phyloP scores from a whole-genome alignment of 441 rosid species.

The Syzygium syzygioides region DNA sequence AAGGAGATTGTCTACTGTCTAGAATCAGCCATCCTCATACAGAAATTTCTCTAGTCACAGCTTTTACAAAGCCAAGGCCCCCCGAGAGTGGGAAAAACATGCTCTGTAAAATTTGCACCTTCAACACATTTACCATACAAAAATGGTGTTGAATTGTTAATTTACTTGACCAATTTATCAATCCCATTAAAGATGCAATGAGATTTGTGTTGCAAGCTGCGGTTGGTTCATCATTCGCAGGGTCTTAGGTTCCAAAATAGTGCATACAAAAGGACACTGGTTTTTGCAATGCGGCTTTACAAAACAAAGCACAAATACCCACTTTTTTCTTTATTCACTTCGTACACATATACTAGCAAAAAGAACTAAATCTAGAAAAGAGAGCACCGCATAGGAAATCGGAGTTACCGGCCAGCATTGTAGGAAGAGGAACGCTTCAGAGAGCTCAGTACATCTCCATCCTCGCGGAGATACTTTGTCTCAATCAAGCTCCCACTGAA shows the following conservation, averaged over 20 bases:
- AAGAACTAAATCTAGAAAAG: not conserved
- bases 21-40: not conserved
- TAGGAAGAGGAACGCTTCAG: slow-evolving; percentile 93
- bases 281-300: not conserved
- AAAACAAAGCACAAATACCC: not conserved
- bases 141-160: not conserved
- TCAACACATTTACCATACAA: not conserved
- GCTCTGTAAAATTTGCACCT: not conserved
- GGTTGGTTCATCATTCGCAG: not conserved
- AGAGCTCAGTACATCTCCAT: slow-evolving; percentile 34
- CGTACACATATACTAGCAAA: not conserved
- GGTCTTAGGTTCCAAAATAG: not conserved
- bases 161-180: not conserved
- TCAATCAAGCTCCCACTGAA: slow-evolving; percentile 73
- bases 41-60: not conserved
- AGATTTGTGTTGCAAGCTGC: not conserved
- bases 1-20: not conserved
- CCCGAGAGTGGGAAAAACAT: not conserved
- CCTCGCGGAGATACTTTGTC: slow-evolving; percentile 48
- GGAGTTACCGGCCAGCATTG: slow-evolving; percentile 80
- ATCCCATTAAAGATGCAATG: not conserved
- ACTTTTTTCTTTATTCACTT: not conserved
- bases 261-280: not conserved
- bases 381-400: not conserved
- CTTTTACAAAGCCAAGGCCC: not conserved